phyloP scores from a whole-genome alignment of 1,284 basidiomycete species.

The Quambalaria eucalypti region DNA sequence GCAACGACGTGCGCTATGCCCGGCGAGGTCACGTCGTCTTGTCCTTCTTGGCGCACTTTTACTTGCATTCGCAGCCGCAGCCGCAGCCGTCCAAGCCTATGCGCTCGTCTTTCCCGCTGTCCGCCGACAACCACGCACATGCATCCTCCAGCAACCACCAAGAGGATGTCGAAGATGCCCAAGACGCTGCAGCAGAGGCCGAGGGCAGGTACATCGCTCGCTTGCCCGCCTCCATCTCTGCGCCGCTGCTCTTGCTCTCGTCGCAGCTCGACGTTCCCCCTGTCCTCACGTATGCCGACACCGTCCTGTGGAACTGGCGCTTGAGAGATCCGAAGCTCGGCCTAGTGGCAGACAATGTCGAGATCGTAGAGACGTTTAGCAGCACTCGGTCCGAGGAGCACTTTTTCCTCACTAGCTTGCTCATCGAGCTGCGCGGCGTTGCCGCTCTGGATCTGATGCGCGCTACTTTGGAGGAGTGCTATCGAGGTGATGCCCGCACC shows the following conservation, averaged over 20 bases:
- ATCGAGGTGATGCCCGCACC: constrained; percentile 73
- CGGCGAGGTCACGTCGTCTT: constrained; percentile 75
- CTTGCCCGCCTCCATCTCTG: constrained; percentile 64
- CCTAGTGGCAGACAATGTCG: constrained; percentile 29
- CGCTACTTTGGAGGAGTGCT: constrained; percentile 78
- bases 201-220: constrained; percentile 45
- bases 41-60: constrained; percentile 76
- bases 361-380: constrained; percentile 65
- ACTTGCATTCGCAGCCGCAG: constrained; percentile 63
- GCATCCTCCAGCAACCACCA: constrained; percentile 1
- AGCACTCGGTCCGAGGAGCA: constrained; percentile 71
- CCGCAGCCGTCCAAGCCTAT: not conserved
- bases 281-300: constrained; percentile 83
- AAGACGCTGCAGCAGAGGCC: constrained; percentile 4
- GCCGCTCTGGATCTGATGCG: constrained; percentile 78
- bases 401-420: constrained; percentile 77
- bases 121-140: not conserved
- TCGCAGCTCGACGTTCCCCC: constrained; percentile 73
- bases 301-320: constrained; percentile 85
- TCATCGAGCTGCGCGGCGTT: constrained; percentile 86
- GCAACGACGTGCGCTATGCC: constrained; percentile 29
- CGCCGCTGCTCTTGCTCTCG: constrained; percentile 64
- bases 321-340: constrained; percentile 38
- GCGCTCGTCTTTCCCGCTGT: not conserved
- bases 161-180: constrained; percentile 11